Evolutionary conservation across 257 asterid species (phyloP).

Genomic region (Pogostemon cablin): DNA sequence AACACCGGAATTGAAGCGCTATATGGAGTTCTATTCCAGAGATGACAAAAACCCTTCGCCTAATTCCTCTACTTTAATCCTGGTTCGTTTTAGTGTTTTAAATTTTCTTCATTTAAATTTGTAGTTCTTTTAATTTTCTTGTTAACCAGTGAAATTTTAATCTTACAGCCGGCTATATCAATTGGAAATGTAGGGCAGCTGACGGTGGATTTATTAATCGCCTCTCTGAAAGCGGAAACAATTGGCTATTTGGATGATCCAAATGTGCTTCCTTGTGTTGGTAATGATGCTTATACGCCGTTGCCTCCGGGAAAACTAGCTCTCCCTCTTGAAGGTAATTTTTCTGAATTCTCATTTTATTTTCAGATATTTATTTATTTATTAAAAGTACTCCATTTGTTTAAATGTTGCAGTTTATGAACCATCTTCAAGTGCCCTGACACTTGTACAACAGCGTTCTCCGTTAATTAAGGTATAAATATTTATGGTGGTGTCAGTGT

Average conservation of each 20-base stretch:
- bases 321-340: slow-evolving; percentile 81
- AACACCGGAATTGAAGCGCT: not conserved
- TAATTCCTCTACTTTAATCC: slow-evolving; percentile 57
- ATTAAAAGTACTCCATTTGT: slow-evolving; percentile 9
- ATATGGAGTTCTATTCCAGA: slow-evolving; percentile 70
- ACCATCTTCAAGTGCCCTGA: slow-evolving; percentile 55
- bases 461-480: slow-evolving; percentile 78
- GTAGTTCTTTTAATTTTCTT: not conserved
- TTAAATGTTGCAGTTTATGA: slow-evolving; percentile 63
- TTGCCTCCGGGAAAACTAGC: slow-evolving; percentile 76
- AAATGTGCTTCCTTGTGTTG: slow-evolving; percentile 88
- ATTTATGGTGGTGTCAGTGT: not conserved
- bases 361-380: not conserved
- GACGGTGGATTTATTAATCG: slow-evolving; percentile 80
- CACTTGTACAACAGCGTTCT: slow-evolving; percentile 91
- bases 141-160: not conserved
- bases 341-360: not conserved
- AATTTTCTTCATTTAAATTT: not conserved
- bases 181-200: slow-evolving; percentile 96
- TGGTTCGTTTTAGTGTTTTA: slow-evolving; percentile 59
- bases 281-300: slow-evolving; percentile 86
- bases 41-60: slow-evolving; percentile 59
- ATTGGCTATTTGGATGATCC: slow-evolving; percentile 83
- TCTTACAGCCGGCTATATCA: slow-evolving; percentile 83
- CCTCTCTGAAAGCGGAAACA: slow-evolving; percentile 68